These are phyloP conservation scores for Naganishia liquefaciens DNA, from an alignment of 1,284 basidiomycete genomes.

Conservation along the genomic window DNA sequence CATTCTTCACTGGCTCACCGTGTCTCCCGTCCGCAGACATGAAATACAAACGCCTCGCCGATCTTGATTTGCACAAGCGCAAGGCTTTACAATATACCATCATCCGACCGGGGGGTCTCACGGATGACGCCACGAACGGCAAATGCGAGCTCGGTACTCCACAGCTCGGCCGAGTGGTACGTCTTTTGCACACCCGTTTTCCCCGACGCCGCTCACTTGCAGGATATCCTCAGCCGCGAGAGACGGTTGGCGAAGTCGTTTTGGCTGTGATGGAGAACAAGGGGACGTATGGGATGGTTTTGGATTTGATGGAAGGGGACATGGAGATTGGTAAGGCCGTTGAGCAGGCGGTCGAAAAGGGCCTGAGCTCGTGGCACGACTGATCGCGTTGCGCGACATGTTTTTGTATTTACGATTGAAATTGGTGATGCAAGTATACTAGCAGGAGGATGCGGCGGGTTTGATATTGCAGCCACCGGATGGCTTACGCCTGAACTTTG, in stretches of 20 bases:
- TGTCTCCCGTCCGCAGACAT: constrained; percentile 55
- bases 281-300: constrained; percentile 63
- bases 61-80: constrained; percentile 64
- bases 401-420: not conserved
- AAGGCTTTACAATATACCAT: constrained; percentile 69
- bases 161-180: constrained; percentile 59
- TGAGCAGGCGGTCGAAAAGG: constrained; percentile 64
- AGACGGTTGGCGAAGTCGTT: constrained; percentile 65
- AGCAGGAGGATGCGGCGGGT: too few relatives aligned
- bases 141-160: constrained; percentile 62
- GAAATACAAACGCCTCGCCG: constrained; percentile 69
- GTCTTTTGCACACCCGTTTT: constrained; percentile 36
- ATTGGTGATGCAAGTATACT: not conserved
- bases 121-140: constrained; percentile 61
- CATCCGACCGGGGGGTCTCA: constrained; percentile 65
- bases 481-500: too few relatives aligned
- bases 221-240: constrained; percentile 49
- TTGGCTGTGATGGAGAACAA: constrained; percentile 61
- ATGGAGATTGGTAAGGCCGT: constrained; percentile 61
- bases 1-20: not conserved
- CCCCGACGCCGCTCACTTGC: not conserved
- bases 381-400: not conserved
- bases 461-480: too few relatives aligned
- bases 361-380: constrained; percentile 33
- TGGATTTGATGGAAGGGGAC: constrained; percentile 66